These are phyloP conservation scores for Megacollybia marginata DNA, from an alignment of 768 basidiomycete genomes.

Conservation along the genomic window DNA sequence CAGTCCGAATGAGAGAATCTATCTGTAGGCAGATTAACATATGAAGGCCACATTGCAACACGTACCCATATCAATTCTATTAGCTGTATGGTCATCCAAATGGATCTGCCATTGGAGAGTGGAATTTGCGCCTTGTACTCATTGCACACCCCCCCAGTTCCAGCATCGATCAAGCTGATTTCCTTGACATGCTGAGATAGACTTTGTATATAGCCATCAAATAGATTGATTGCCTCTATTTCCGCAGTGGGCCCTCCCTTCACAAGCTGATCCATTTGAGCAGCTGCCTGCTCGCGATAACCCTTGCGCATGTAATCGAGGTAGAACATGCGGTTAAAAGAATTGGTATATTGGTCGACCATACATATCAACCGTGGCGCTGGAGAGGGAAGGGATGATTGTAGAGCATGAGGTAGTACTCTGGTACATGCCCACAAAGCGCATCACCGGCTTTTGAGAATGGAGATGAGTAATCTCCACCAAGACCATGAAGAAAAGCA, in stretches of 20 bases:
- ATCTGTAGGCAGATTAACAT: not conserved
- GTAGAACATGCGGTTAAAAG: not conserved
- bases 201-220: no score
- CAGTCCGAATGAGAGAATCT: not conserved
- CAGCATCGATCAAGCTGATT: no score
- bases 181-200: no score
- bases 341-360: not conserved
- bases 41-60: not conserved
- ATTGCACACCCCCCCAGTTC: no score
- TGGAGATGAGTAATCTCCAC: not conserved
- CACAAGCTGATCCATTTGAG: not conserved
- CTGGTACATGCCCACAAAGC: not conserved
- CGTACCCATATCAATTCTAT: not conserved
- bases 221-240: no score
- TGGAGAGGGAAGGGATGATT: not conserved
- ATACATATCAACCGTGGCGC: not conserved
- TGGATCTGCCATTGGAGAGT: no score
- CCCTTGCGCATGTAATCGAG: not conserved
- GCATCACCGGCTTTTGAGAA: not conserved
- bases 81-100: not conserved
- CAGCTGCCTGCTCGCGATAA: not conserved
- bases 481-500: no score
- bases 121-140: no score
- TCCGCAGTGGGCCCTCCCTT: not conserved
- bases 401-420: no score